Evolutionary conservation across 805 yeast species (phyloP), one percentile per base, ranked within the genome.

Genomic region (Sporopachydermia lactativora): DNA sequence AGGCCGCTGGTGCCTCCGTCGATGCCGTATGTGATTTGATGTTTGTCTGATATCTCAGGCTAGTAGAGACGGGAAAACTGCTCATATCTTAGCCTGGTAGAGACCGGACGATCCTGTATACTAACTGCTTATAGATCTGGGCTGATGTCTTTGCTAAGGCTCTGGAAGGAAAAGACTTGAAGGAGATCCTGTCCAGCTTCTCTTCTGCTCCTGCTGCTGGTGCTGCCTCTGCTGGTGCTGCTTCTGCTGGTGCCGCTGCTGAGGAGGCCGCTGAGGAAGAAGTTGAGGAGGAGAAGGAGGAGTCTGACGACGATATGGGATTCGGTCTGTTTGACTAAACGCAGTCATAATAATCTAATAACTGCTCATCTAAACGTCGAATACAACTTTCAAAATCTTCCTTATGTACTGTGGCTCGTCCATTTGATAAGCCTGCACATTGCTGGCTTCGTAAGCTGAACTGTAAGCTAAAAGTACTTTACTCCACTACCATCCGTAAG

Each of bases 91-190:
- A n/a, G n/a, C n/a, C n/a, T n/a, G n/a, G n/a, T n/a, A n/a, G n/a
- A n/a, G n/a, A n/a, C n/a, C n/a, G n/a, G n/a, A n/a, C n/a, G n/a
- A n/a, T n/a, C n/a, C n/a, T n/a, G n/a, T n/a, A n/a, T n/a, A n/a
- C n/a, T n/a, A n/a, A n/a, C n/a, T n/a, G n/a, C n/a, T n/a, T n/a
- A 8, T 43, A 56, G 66, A 72, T 78, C 70, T 81, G 88, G 88
- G 81, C 85, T 60, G 81, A 76, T 56, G 75, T 79, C 55, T 81
- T 67, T 66, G 81, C 89, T 58, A 77, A 78, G 70, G 92, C 88
- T 62, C 70, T 81, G 60, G 83, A 77, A 58, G 80, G 82, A 61
- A 79, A 77, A 65, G 72, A 81, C 70, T 69, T 81, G 61, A 71
- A 74, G 66, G 75, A 74, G 52, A 70, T 78, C 36, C 36, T 34